These are phyloP conservation scores for Hirsutella minnesotensis DNA, from an alignment of 2,329 filamentous ascomycete genomes.

Conservation along the genomic window DNA sequence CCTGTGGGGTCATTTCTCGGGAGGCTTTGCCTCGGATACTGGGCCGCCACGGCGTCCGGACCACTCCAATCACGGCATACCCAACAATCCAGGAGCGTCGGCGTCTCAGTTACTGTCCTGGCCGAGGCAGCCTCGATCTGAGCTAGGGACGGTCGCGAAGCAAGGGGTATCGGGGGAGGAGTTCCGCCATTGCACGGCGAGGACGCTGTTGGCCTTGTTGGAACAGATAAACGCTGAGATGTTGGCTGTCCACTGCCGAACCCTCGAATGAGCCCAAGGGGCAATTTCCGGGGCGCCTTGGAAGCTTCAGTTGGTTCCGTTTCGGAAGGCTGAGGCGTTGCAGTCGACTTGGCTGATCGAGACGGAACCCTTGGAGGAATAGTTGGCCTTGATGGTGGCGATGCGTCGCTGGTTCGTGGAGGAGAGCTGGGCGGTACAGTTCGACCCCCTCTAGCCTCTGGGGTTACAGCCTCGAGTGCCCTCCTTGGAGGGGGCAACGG, in stretches of 20 bases:
- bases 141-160: constrained; percentile 38
- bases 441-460: constrained; percentile 11
- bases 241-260: constrained; percentile 9
- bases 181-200: constrained; percentile 14
- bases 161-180: constrained; percentile 40
- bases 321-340: constrained; percentile 1
- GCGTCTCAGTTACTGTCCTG: constrained; percentile 15
- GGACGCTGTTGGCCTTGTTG: constrained; percentile 1
- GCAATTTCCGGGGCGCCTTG: constrained; percentile 4
- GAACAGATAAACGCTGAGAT: constrained; percentile 2
- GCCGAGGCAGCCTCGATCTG: constrained; percentile 34
- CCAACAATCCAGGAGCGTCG: constrained; percentile 44
- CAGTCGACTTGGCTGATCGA: constrained; percentile 26
- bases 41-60: constrained; percentile 66
- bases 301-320: constrained; percentile 1
- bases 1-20: constrained; percentile 53
- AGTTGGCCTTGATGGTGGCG: constrained; percentile 21
- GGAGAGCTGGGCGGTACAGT: constrained; percentile 1
- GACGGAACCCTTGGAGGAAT: constrained; percentile 40
- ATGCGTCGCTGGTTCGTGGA: constrained; percentile 16
- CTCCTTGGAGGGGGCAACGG: constrained; percentile 42
- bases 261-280: constrained; percentile 8
- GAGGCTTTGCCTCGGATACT: constrained; percentile 61
- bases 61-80: constrained; percentile 79
- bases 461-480: constrained; percentile 37